Conservation (phyloP, 2,329 filamentous ascomycete species). For the Colletotrichum zoysiae region DNA sequence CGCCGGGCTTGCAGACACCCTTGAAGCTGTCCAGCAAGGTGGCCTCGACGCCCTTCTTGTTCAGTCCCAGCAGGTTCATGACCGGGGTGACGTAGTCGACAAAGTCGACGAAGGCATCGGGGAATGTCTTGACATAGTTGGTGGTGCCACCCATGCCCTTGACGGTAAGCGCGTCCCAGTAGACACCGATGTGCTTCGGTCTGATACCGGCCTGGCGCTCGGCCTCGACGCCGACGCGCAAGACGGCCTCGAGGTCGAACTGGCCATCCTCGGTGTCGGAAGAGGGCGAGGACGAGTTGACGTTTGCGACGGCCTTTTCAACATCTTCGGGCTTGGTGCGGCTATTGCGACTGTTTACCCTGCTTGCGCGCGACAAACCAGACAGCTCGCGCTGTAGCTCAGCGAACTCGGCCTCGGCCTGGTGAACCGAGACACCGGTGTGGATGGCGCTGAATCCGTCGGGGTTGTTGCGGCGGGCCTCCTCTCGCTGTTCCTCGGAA, state of each 20-base stretch:
- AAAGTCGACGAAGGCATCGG: slow-evolving; percentile 80
- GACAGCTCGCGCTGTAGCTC: slow-evolving; percentile 74
- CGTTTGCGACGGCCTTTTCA: slow-evolving; percentile 65
- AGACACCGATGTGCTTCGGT: slow-evolving; percentile 82
- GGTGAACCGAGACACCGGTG: slow-evolving; percentile 72
- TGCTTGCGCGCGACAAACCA: slow-evolving; percentile 66
- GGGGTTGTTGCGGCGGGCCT: slow-evolving; percentile 60
- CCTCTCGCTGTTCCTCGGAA: slow-evolving; percentile 48
- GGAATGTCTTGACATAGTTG: slow-evolving; percentile 81
- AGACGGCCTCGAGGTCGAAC: slow-evolving; percentile 81
- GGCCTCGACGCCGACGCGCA: slow-evolving; percentile 78
- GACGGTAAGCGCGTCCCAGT: slow-evolving; percentile 83
- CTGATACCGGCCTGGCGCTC: slow-evolving; percentile 84
- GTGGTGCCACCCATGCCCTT: slow-evolving; percentile 79
- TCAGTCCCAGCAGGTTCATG: slow-evolving; percentile 72
- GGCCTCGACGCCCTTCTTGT: slow-evolving; percentile 76
- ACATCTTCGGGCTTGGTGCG: slow-evolving; percentile 58
- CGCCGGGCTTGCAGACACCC: slow-evolving; percentile 80
- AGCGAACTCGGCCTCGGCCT: slow-evolving; percentile 78
- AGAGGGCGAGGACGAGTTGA: slow-evolving; percentile 47
- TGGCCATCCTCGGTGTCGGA: slow-evolving; percentile 64
- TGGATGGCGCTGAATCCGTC: slow-evolving; percentile 58
- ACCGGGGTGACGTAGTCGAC: slow-evolving; percentile 79
- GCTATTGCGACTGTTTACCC: slow-evolving; percentile 50
- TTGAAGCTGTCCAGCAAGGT: slow-evolving; percentile 80